A percentile compares a stretch with the other conserved stretches of the same genome.
Conservation (phyloP, 306 rosid genomes). For the Pyrus communis region DNA sequence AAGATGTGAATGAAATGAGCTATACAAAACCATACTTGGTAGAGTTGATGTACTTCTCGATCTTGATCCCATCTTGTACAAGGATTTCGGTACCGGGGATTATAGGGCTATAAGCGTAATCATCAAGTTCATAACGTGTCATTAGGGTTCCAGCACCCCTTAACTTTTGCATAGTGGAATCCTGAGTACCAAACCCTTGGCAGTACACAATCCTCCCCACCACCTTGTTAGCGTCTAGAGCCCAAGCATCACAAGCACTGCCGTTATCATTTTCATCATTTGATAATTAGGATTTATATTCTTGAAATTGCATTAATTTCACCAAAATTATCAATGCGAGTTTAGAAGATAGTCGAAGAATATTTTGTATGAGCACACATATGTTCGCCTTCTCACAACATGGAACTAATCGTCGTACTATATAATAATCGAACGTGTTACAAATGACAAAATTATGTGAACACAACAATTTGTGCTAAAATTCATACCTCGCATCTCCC, state of each 20-base stretch:
- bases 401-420: background rate
- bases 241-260: constrained; percentile 65
- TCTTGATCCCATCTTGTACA: constrained; percentile 23
- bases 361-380: background rate
- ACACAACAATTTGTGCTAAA: background rate
- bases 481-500: constrained; percentile 49
- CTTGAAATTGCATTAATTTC: background rate
- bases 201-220: constrained; percentile 68
- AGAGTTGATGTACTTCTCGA: constrained; percentile 60
- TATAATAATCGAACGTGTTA: background rate
- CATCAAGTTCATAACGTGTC: constrained; percentile 23
- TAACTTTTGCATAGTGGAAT: constrained; percentile 30
- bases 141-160: constrained; percentile 59
- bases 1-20: background rate
- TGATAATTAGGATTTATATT: background rate
- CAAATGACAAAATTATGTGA: background rate
- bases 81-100: constrained; percentile 43
- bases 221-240: constrained; percentile 44
- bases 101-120: constrained; percentile 28
- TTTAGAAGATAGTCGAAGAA: background rate
- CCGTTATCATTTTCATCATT: background rate
- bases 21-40: constrained; percentile 39
- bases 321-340: background rate
- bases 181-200: constrained; percentile 28
- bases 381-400: background rate